phyloP scores from a whole-genome alignment of 208 protist species.

The Wallacemonas sp. region DNA sequence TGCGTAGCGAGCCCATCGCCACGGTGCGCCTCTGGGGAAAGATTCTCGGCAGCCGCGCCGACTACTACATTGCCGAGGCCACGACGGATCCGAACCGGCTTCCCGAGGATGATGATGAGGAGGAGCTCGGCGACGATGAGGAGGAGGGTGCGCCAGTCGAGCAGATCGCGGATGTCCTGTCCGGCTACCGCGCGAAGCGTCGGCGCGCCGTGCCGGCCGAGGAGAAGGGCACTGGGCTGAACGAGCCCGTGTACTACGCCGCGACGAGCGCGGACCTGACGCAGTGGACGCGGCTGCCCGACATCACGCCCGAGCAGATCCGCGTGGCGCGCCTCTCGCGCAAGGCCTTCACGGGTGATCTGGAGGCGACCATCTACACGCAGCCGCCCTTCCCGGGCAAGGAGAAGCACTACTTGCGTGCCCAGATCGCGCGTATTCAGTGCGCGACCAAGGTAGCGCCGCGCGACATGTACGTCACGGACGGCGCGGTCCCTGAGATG shows the following conservation, averaged over 20 bases:
- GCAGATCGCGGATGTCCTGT: conserved; percentile 74
- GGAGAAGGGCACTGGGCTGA: conserved; percentile 77
- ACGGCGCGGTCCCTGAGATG: conserved; percentile 82
- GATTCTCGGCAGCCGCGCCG: conserved; percentile 61
- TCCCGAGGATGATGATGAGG: conserved; percentile 70
- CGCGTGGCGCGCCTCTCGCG: conserved; percentile 75
- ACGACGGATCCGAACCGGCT: conserved; percentile 70
- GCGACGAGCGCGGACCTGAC: conserved; percentile 69
- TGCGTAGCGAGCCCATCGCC: conserved; percentile 79
- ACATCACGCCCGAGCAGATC: conserved; percentile 93
- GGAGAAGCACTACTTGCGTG: conserved; percentile 94
- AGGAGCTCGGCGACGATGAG: conserved; percentile 52
- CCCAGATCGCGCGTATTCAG: conserved; percentile 95
- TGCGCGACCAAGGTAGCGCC: conserved; percentile 88
- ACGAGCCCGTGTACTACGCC: conserved; percentile 92
- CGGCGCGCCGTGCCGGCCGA: conserved; percentile 45
- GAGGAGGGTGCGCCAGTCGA: conserved; percentile 66
- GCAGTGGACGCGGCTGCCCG: conserved; percentile 84
- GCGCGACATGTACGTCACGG: conserved; percentile 73
- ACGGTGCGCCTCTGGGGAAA: conserved; percentile 89
- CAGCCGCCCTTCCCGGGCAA: conserved; percentile 93
- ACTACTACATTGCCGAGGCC: conserved; percentile 93
- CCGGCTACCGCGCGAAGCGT: conserved; percentile 27
- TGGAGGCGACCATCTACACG: conserved; percentile 77
- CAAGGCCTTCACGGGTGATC: conserved; percentile 92